Conservation (phyloP, 2,329 filamentous ascomycete species). For the Leptographium flavum region DNA sequence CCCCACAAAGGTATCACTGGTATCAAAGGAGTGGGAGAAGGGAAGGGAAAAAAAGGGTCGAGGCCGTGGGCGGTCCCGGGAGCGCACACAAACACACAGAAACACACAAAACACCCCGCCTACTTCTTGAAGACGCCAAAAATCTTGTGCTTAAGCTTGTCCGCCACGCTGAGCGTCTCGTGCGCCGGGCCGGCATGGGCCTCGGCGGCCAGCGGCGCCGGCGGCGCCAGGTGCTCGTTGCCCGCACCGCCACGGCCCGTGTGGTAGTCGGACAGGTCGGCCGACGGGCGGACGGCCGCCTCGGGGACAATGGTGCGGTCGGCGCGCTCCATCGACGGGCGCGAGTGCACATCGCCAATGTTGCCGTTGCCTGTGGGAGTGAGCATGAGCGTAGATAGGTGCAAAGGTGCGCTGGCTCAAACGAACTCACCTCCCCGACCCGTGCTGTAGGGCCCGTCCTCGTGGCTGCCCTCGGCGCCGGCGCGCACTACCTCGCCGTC, state of each 20-base stretch:
- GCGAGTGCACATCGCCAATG: constrained; percentile 33
- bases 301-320: constrained; percentile 41
- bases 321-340: constrained; percentile 23
- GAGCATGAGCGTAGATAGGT: too few relatives aligned
- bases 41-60: not conserved
- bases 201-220: constrained; percentile 16
- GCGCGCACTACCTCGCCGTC: constrained; percentile 48
- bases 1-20: not conserved
- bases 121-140: constrained; percentile 34
- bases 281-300: constrained; percentile 31
- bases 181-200: not conserved
- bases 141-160: constrained; percentile 44
- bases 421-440: constrained; percentile 44
- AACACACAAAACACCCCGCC: not conserved
- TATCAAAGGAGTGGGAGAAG: not conserved
- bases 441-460: constrained; percentile 43
- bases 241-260: constrained; percentile 46
- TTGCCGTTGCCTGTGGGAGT: constrained; percentile 37
- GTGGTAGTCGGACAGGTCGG: constrained; percentile 37
- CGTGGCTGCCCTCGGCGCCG: constrained; percentile 38
- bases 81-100: not conserved
- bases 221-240: constrained; percentile 30
- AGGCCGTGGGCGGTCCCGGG: not conserved
- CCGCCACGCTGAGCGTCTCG: constrained; percentile 30
- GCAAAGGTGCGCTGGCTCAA: too few relatives aligned